Percentiles rank a stretch among this genome's conserved stretches.
These are phyloP conservation scores for Urostyla sp. DNA, from an alignment of 73 alveolate genomes.

Conservation along the genomic window DNA sequence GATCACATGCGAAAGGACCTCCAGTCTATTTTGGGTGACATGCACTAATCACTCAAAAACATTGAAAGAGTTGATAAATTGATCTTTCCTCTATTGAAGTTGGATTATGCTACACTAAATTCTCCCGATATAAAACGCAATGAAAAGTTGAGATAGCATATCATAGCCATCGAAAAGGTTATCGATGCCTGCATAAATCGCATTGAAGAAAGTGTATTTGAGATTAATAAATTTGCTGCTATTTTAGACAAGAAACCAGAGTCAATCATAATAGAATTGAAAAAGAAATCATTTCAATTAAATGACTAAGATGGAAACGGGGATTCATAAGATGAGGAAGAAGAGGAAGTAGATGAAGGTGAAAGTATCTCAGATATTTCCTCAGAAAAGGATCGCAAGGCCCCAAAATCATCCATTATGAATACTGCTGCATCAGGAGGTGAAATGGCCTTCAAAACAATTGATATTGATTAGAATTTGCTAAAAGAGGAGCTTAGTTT, in stretches of 20 bases:
- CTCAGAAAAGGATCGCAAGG: neutral
- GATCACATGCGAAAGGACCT: constrained; percentile 1
- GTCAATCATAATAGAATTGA: constrained; percentile 1
- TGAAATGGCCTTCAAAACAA: constrained; percentile 27
- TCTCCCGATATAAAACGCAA: constrained; percentile 18
- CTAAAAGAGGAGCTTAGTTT: constrained; percentile 9
- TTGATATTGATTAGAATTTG: constrained; percentile 20
- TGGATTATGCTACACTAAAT: constrained; percentile 10
- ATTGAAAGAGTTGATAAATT: constrained; percentile 38
- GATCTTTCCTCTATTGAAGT: neutral
- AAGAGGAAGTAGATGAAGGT: neutral
- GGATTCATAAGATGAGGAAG: neutral
- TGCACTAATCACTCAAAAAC: constrained; percentile 11
- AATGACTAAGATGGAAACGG: neutral
- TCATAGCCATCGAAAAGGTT: constrained; percentile 1
- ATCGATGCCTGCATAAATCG: constrained; percentile 11
- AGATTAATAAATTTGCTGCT: neutral
- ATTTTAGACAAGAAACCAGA: constrained; percentile 16
- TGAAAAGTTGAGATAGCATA: neutral
- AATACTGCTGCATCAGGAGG: too few relatives aligned
- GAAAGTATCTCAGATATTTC: neutral
- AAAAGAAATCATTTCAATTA: neutral
- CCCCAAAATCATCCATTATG: neutral
- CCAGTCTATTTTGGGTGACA: neutral
- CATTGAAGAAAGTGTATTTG: neutral